These are phyloP conservation scores for Arthrobotrys pseudoclavata DNA, from an alignment of 2,329 filamentous ascomycete genomes.

Conservation along the genomic window DNA sequence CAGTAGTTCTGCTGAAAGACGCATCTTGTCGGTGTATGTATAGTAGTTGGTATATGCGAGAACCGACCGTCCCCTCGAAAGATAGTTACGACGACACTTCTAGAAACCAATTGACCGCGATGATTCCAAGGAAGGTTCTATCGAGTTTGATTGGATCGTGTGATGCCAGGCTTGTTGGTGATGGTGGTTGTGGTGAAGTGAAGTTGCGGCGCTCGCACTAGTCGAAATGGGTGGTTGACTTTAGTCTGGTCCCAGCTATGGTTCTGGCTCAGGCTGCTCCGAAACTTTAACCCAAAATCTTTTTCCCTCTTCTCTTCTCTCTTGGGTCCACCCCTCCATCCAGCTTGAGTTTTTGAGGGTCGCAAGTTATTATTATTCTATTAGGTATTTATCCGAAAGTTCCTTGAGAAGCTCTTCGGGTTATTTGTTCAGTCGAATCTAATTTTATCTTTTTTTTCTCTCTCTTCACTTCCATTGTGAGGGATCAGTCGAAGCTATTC, in stretches of 20 bases:
- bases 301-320: slow-evolving; percentile 34
- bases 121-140: not conserved
- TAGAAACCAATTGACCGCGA: slow-evolving; percentile 5
- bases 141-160: slow-evolving; percentile 14
- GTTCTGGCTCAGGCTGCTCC: not conserved
- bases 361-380: not conserved
- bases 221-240: not conserved
- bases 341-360: slow-evolving; percentile 22
- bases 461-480: not conserved
- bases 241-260: slow-evolving; percentile 41
- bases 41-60: not conserved
- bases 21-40: slow-evolving; percentile 73
- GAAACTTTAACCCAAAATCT: slow-evolving; percentile 46
- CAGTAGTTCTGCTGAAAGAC: slow-evolving; percentile 95
- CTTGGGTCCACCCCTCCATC: slow-evolving; percentile 37
- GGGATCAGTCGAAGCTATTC: slow-evolving; percentile 71
- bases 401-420: not conserved
- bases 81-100: not conserved
- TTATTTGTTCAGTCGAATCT: slow-evolving; percentile 18
- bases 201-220: slow-evolving; percentile 12
- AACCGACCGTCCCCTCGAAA: not conserved
- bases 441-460: not conserved
- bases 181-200: not conserved
- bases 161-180: slow-evolving; percentile 21
- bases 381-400: not conserved